Evolutionary conservation across 2,329 filamentous ascomycete species (phyloP).

Genomic region (Xylariaceae sp.): DNA sequence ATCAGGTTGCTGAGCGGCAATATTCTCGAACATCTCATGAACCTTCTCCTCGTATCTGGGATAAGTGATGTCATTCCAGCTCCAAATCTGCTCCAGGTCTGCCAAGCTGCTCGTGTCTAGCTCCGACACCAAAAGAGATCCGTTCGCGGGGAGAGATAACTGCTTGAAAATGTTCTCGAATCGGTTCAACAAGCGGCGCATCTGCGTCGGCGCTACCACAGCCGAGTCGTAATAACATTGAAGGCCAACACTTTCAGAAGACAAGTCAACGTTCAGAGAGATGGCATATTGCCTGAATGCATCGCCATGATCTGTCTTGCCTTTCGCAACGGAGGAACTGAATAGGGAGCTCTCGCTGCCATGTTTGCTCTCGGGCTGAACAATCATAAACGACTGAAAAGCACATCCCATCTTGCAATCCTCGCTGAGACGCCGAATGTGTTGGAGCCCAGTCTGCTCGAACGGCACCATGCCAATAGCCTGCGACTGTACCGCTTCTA

Average conservation of each 20-base stretch:
- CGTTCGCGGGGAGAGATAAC: not conserved
- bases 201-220: not conserved
- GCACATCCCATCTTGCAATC: not conserved
- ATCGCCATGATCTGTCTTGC: no score
- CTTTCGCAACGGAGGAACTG: no score
- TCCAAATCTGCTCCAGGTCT: conserved; percentile 1
- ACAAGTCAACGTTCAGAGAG: no score
- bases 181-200: not conserved
- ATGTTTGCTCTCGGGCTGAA: not conserved
- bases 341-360: no score
- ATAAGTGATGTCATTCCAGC: not conserved
- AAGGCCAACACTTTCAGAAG: not conserved
- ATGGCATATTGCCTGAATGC: no score
- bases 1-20: not conserved
- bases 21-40: not conserved
- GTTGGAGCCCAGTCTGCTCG: not conserved
- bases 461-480: not conserved
- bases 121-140: not conserved
- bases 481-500: not conserved
- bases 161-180: not conserved
- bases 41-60: not conserved
- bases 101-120: not conserved
- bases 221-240: not conserved
- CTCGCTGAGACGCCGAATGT: not conserved
- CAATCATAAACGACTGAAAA: not conserved